Evolutionary conservation across 164 flowering plant genomes (phyloP).

Genomic region (Amborella trichopoda): DNA sequence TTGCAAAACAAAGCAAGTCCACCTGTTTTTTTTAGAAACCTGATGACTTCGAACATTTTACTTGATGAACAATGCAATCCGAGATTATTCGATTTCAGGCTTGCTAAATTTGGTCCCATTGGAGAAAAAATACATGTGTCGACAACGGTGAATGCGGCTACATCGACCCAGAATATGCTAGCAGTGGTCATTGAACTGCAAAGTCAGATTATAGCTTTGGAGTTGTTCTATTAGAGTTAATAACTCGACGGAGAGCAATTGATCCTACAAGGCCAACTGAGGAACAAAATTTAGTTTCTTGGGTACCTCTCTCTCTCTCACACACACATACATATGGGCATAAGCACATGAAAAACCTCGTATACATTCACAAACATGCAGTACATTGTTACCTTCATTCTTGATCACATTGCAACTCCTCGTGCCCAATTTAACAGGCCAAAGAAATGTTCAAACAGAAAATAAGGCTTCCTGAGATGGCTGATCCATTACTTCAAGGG

Average conservation of each 20-base stretch:
- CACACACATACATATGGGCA: no score
- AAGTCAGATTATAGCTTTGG: constrained; percentile 67
- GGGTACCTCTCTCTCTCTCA: no score
- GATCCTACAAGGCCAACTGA: constrained; percentile 44
- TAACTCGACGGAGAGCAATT: constrained; percentile 53
- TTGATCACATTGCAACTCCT: no score
- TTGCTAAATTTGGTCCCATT: constrained; percentile 38
- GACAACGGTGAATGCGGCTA: constrained; percentile 48
- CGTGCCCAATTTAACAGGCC: no score
- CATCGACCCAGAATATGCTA: constrained; percentile 53
- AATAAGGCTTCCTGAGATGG: no score
- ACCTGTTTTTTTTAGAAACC: constrained; percentile 47
- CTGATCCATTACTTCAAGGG: no score
- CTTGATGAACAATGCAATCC: constrained; percentile 34
- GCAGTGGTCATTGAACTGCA: constrained; percentile 33
- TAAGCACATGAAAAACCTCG: no score
- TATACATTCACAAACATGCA: no score
- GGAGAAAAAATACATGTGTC: constrained; percentile 30
- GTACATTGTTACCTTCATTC: no score
- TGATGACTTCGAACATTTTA: constrained; percentile 51
- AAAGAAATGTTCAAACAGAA: no score
- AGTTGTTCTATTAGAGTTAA: constrained; percentile 49
- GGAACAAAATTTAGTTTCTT: constrained; percentile 53
- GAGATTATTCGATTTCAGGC: constrained; percentile 49
- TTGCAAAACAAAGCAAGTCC: constrained; percentile 51